Evolutionary conservation across 345 rosid species (phyloP).

Genomic region (Citropsis articulata): DNA sequence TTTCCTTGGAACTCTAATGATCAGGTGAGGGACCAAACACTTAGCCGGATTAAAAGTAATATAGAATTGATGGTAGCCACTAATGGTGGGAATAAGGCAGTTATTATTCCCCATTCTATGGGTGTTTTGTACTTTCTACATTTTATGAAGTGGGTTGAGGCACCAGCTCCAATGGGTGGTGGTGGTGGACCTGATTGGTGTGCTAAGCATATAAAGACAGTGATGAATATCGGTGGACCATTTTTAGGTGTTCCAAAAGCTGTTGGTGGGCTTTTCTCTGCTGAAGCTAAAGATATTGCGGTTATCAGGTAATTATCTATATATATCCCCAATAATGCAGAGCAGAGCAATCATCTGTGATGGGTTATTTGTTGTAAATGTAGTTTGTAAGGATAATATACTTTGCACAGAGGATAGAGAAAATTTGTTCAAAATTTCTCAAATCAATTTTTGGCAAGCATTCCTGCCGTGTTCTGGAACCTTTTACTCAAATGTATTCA

Average conservation of each 20-base stretch:
- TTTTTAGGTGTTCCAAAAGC: constrained; percentile 96
- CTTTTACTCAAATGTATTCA: not conserved
- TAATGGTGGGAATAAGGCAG: constrained; percentile 79
- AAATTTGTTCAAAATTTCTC: not conserved
- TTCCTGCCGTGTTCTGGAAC: not conserved
- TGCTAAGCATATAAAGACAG: constrained; percentile 86
- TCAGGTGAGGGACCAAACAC: constrained; percentile 84
- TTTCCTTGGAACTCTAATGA: constrained; percentile 15
- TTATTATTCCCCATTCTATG: constrained; percentile 95
- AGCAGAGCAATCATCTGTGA: not conserved
- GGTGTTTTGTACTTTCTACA: constrained; percentile 90
- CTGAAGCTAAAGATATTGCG: constrained; percentile 94
- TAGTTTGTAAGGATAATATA: not conserved
- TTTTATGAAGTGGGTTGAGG: constrained; percentile 99
- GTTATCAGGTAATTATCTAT: constrained; percentile 65
- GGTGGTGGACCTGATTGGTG: constrained; percentile 98
- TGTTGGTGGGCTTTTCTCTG: constrained; percentile 82
- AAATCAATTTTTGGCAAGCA: not conserved
- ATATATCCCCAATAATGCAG: not conserved
- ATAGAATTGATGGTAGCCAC: constrained; percentile 85
- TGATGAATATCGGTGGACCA: constrained; percentile 92
- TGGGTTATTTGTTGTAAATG: not conserved
- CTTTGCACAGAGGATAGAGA: not conserved
- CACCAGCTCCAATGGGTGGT: constrained; percentile 97
- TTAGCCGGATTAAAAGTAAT: constrained; percentile 79